A percentile compares a stretch with the other conserved stretches of the same genome.
phyloP scores from a whole-genome alignment of 306 rosid species.

The Dryas octopetala region DNA sequence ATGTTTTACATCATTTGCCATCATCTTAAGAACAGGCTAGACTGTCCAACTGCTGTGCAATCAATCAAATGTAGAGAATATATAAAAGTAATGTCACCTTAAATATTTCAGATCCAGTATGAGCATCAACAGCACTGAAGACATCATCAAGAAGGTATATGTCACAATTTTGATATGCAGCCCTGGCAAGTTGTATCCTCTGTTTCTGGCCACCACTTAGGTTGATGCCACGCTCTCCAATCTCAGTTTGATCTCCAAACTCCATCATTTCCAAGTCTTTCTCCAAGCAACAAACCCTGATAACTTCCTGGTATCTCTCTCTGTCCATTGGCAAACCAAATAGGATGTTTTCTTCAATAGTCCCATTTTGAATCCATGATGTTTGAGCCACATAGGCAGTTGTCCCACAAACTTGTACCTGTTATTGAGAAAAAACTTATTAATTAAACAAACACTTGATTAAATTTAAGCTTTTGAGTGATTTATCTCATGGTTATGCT shows the following conservation, averaged over 20 bases:
- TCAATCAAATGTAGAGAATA: conserved; percentile 7
- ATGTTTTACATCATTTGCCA: background rate
- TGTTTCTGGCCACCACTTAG: conserved; percentile 98
- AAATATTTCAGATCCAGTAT: conserved; percentile 90
- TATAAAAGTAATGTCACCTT: conserved; percentile 45
- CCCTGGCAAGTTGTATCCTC: conserved; percentile 92
- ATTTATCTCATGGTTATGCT: background rate
- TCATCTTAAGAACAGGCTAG: background rate
- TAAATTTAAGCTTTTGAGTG: background rate
- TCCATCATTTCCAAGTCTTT: conserved; percentile 97
- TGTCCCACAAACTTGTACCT: conserved; percentile 85
- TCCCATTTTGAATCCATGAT: conserved; percentile 97
- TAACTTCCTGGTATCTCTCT: conserved; percentile 58
- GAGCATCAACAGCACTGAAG: conserved; percentile 98
- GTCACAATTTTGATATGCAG: conserved; percentile 86
- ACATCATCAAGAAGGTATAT: conserved; percentile 92
- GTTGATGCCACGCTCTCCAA: conserved; percentile 98
- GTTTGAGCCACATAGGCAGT: conserved; percentile 95
- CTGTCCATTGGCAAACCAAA: conserved; percentile 79
- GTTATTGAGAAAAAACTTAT: conserved; percentile 26
- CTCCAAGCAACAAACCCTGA: conserved; percentile 84
- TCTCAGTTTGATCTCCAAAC: conserved; percentile 88
- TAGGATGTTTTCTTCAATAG: conserved; percentile 83
- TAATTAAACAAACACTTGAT: background rate
- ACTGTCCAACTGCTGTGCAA: background rate